Conservation (phyloP, 2,329 filamentous ascomycete species). For the Paraconiothyrium brasiliense region DNA sequence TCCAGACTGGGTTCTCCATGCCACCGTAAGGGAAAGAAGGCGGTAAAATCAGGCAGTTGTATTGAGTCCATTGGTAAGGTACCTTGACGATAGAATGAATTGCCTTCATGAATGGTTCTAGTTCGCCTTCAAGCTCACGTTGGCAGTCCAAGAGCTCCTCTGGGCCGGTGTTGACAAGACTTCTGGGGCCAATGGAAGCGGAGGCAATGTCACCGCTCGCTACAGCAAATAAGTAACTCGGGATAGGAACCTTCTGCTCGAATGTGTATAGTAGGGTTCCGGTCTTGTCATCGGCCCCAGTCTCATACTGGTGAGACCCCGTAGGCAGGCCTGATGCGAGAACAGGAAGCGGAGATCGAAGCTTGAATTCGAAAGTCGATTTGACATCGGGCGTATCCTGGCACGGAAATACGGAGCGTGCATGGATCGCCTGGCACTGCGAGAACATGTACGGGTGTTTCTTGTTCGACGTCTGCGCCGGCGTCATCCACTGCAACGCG, state of each 20-base stretch:
- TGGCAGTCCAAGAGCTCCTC: conserved; percentile 85
- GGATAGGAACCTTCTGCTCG: conserved; percentile 90
- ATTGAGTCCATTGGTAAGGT: conserved; percentile 87
- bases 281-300: conserved; percentile 62
- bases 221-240: conserved; percentile 93
- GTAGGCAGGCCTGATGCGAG: conserved; percentile 83
- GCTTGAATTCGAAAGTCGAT: conserved; percentile 89
- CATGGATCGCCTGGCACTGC: conserved; percentile 96
- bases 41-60: conserved; percentile 91
- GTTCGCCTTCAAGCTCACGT: conserved; percentile 91
- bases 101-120: conserved; percentile 88
- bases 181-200: conserved; percentile 86
- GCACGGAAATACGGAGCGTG: conserved; percentile 91
- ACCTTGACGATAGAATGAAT: conserved; percentile 84
- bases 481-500: conserved; percentile 93
- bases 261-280: conserved; percentile 78
- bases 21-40: conserved; percentile 71
- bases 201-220: conserved; percentile 84
- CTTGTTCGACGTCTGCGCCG: conserved; percentile 92
- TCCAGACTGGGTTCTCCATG: conserved; percentile 94
- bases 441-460: conserved; percentile 98
- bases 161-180: conserved; percentile 84
- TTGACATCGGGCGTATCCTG: conserved; percentile 98
- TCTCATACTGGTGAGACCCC: conserved; percentile 60
- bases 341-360: conserved; percentile 87